Evolutionary conservation across 1,139 yeast species (phyloP).

Genomic region (Sugiyamaella japonica): DNA sequence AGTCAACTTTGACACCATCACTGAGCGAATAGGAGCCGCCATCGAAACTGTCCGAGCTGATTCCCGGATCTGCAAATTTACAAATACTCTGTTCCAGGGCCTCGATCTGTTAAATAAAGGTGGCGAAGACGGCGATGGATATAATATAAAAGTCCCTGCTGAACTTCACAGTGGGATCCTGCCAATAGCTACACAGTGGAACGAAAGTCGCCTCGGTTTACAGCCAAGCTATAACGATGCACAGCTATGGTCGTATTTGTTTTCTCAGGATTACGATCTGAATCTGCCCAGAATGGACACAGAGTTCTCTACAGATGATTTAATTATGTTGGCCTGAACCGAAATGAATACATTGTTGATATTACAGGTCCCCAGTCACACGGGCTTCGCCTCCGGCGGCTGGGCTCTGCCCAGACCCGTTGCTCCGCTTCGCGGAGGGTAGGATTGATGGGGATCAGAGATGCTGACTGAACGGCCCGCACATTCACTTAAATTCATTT

Average conservation of each 20-base stretch:
- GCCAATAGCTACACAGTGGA: conserved; percentile 11
- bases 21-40: conserved; percentile 5
- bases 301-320: conserved; percentile 1
- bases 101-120: conserved; percentile 12
- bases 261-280: conserved; percentile 4
- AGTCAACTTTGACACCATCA: conserved; percentile 9
- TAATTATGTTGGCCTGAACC: conserved; percentile 1
- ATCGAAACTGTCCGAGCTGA: conserved; percentile 14
- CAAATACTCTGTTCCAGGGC: conserved; percentile 13
- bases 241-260: conserved; percentile 3
- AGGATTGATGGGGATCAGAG: too few relatives aligned
- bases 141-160: conserved; percentile 9
- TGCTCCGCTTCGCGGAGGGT: too few relatives aligned
- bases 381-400: too few relatives aligned
- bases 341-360: too few relatives aligned
- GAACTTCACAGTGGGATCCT: conserved; percentile 14
- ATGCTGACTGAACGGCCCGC: not conserved
- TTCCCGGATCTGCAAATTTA: conserved; percentile 7
- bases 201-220: conserved; percentile 4
- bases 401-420: too few relatives aligned
- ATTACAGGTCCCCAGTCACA: too few relatives aligned
- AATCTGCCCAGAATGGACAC: not conserved
- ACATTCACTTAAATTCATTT: too few relatives aligned
- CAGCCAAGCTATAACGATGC: conserved; percentile 10
- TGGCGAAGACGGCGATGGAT: conserved; percentile 1